phyloP scores from a whole-genome alignment of 164 flowering plant genomes.

The Dillenia suffruticosa region DNA sequence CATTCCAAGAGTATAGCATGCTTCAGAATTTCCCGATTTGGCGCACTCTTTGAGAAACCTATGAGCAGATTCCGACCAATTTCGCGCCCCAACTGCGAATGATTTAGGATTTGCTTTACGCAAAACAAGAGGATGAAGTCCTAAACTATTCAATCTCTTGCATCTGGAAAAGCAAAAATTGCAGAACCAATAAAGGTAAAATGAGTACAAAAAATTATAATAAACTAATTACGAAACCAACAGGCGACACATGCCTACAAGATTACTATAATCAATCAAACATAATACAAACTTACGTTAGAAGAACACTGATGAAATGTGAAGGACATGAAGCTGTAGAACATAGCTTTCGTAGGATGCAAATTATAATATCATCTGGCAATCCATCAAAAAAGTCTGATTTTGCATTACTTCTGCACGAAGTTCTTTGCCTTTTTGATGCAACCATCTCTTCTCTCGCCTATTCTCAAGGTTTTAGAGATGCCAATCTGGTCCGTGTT shows the following conservation, averaged over 20 bases:
- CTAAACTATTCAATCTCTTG: conserved; percentile 59
- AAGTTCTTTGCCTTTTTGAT: conserved; percentile 11
- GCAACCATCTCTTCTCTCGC: background rate
- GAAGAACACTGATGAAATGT: conserved; percentile 26
- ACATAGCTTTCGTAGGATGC: conserved; percentile 35
- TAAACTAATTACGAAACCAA: background rate
- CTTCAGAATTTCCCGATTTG: conserved; percentile 74
- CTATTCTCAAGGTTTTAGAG: no score
- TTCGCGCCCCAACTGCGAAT: conserved; percentile 40
- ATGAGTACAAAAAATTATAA: background rate
- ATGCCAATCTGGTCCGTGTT: no score
- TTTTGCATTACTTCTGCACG: background rate
- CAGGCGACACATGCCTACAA: background rate
- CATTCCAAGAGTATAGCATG: conserved; percentile 80
- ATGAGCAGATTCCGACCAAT: conserved; percentile 76
- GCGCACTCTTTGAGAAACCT: conserved; percentile 64
- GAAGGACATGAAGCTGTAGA: conserved; percentile 36
- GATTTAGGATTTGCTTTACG: conserved; percentile 39
- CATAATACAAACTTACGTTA: conserved; percentile 24
- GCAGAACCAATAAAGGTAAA: background rate
- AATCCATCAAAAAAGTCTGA: conserved; percentile 31
- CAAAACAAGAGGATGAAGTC: conserved; percentile 47
- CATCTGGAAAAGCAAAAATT: conserved; percentile 39
- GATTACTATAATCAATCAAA: background rate
- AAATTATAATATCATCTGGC: conserved; percentile 42